Percentiles rank a stretch among this genome's conserved stretches.
Conservation (phyloP, 106 monocot species). For the Allium cepa region DNA sequence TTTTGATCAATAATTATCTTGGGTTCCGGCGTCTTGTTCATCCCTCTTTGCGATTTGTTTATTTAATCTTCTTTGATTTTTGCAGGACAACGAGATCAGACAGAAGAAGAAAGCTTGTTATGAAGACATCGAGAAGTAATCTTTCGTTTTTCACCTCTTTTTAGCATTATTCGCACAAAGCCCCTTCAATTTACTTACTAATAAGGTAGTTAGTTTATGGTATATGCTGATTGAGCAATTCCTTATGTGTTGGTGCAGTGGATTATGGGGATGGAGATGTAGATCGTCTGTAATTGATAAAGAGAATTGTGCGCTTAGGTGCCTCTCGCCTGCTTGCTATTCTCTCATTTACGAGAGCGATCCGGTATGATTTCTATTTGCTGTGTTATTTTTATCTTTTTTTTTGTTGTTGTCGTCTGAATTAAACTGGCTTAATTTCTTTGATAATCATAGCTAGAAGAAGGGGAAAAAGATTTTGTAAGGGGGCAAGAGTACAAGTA, state of each 20-base stretch:
- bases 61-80: not conserved
- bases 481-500: conserved; percentile 2
- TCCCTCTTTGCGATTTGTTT: not conserved
- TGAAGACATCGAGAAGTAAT: conserved; percentile 84
- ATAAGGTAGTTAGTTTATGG: too few relatives aligned
- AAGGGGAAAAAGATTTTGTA: conserved; percentile 7
- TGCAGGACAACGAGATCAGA: conserved; percentile 70
- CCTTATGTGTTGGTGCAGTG: conserved; percentile 23
- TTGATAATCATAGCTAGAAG: not conserved
- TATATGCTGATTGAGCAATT: too few relatives aligned
- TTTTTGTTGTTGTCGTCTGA: not conserved
- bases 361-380: not conserved
- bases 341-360: conserved; percentile 51
- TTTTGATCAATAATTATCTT: not conserved
- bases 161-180: too few relatives aligned
- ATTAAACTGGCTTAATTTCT: not conserved
- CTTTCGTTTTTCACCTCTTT: not conserved
- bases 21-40: not conserved
- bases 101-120: conserved; percentile 84
- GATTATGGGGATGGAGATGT: conserved; percentile 83
- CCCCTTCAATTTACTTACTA: too few relatives aligned
- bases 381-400: not conserved
- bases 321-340: conserved; percentile 78
- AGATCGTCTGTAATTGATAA: conserved; percentile 59
- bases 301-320: conserved; percentile 85